phyloP scores from a whole-genome alignment of 2,329 filamentous ascomycete species.

The Incumbomyces lentus region DNA sequence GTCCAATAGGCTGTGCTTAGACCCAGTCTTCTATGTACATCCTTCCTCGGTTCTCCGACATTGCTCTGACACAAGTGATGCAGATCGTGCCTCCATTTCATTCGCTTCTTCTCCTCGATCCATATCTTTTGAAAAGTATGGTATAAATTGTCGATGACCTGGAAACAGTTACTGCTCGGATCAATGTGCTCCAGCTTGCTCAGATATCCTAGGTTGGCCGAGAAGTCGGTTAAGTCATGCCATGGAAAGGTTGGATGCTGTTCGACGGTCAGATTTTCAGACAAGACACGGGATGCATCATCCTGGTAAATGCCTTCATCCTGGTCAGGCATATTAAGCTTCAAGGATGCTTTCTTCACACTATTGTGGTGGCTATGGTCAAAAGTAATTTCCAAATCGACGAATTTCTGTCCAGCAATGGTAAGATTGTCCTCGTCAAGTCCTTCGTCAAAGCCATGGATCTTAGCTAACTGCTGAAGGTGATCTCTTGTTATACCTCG shows the following conservation, averaged over 20 bases:
- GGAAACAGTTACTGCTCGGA: constrained; percentile 36
- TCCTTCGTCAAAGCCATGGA: constrained; percentile 37
- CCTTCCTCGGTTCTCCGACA: constrained; percentile 33
- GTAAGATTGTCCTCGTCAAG: constrained; percentile 38
- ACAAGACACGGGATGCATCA: constrained; percentile 34
- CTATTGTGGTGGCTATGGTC: constrained; percentile 27
- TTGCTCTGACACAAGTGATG: constrained; percentile 33
- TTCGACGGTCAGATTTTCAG: constrained; percentile 29
- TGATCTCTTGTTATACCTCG: constrained; percentile 35
- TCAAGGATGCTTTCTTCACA: constrained; percentile 34
- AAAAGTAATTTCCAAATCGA: constrained; percentile 38
- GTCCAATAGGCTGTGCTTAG: constrained; percentile 35
- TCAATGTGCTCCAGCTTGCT: constrained; percentile 36
- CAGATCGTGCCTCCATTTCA: constrained; percentile 24
- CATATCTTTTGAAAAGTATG: constrained; percentile 34
- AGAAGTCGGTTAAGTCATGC: constrained; percentile 30
- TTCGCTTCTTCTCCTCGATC: constrained; percentile 30
- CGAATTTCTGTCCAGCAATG: constrained; percentile 35
- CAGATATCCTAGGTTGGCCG: constrained; percentile 34
- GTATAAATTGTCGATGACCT: constrained; percentile 35
- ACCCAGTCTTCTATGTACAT: constrained; percentile 30
- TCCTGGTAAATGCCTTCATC: constrained; percentile 32
- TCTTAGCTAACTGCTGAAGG: constrained; percentile 31
- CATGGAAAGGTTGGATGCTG: constrained; percentile 23
- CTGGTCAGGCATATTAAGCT: constrained; percentile 31